Percentiles rank a stretch among this genome's conserved stretches.
Evolutionary conservation across 2,329 filamentous ascomycete genomes (phyloP).

Genomic region (Zymoseptoria pseudotritici): DNA sequence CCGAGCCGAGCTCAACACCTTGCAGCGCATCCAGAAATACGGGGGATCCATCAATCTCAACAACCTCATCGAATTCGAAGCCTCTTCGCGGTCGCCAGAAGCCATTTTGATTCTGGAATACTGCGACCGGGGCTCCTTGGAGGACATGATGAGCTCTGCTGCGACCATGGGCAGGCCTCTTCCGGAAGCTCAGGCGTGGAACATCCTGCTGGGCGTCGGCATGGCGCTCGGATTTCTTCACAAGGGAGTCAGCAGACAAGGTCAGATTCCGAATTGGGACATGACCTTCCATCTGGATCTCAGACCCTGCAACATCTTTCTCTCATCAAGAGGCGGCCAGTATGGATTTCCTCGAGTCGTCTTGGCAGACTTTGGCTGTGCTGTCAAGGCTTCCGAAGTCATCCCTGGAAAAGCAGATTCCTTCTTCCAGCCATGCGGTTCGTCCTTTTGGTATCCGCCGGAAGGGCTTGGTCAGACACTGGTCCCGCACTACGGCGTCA

Average conservation of each 20-base stretch:
- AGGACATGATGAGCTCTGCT: neutral
- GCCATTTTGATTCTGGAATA: neutral
- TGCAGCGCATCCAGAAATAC: no score
- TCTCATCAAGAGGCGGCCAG: neutral
- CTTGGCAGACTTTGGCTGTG: conserved; percentile 18
- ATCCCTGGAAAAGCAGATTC: conserved; percentile 2
- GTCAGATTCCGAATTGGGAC: conserved; percentile 6
- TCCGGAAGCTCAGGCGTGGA: neutral
- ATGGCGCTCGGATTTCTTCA: conserved; percentile 29
- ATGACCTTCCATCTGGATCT: conserved; percentile 13
- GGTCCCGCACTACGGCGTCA: conserved; percentile 6
- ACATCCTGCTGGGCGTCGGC: neutral
- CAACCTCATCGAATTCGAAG: no score
- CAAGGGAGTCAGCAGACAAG: conserved; percentile 4
- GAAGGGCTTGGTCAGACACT: conserved; percentile 4
- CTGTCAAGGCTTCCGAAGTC: conserved; percentile 8
- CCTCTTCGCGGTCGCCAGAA: no score
- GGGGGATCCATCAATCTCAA: no score
- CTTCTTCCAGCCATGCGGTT: conserved; percentile 9
- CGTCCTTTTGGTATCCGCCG: conserved; percentile 13
- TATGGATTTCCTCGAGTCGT: conserved; percentile 6
- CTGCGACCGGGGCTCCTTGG: neutral
- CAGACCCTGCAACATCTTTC: conserved; percentile 15
- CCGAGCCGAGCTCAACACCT: no score
- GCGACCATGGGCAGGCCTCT: no score